Base-by-base conservation (phyloP, 495 filamentous ascomycete species). In the Xylaria acuta region DNA sequence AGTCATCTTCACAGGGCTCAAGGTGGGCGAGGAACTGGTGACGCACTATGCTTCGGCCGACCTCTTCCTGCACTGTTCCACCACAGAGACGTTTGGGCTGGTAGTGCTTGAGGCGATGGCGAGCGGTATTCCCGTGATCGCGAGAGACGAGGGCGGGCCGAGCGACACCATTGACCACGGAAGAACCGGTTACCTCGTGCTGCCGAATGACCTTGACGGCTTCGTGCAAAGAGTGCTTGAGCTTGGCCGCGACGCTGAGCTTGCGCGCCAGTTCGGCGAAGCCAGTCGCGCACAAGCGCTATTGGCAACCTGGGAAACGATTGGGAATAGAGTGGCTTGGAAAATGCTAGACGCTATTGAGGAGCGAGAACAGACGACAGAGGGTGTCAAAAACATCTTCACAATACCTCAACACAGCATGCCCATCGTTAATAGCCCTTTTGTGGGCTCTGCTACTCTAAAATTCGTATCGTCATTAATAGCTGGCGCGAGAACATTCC, bases 71-170 rank as follows among this genome's bases (percentile, higher is more conserved):
- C 89, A 91, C 71, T 90, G 88, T 78, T 91, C 89, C 25, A 84
- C 90, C 70, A 90, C 88, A 20, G 90, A 92, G 76, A 91, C 88
- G 0, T 92, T 92, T 75, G 90, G 90, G 1, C 79, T 92, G 25
- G 88, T 91, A 1, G 88, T 90, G 3, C 79, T 92, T 0, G 90
- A 92, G 74, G 86, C 87, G 7, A 91, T 92, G 90, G 88, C 89
- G 0, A 90, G 88, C 75, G 88, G 88, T 11, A 79, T 92, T 5
- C 88, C 89, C 0, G 89, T 92, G 9, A 84, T 92, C 64, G 90
- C 89, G 8, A 82, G 89, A 54, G 88, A 90, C 72, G 86, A 89
- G 73, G 90, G 90, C 30, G 90, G 90, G 11, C 90, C 90, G 7
- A 88, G 86, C 40, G 89, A 92, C 76, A 91, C 88, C 36, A 83